Percentiles rank a stretch among this genome's conserved stretches.
Evolutionary conservation across 495 filamentous ascomycete species (phyloP).

Genomic region (Xylaria palmicola): DNA sequence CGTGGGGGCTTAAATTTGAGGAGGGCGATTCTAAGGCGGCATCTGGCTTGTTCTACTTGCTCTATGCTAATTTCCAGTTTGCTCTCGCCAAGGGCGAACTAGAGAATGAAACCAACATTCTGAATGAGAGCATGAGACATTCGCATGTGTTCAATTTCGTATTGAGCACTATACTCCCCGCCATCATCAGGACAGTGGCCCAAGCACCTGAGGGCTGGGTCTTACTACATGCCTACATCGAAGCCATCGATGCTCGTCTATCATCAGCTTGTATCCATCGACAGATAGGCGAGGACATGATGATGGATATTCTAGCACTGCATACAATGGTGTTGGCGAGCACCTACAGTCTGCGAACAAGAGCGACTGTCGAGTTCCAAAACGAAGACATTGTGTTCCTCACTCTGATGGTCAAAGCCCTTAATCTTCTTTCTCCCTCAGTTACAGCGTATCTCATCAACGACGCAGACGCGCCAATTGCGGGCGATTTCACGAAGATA

Average conservation of each 20-base stretch:
- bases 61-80: constrained; percentile 51
- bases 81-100: constrained; percentile 43
- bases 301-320: constrained; percentile 22
- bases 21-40: constrained; percentile 42
- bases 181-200: constrained; percentile 33
- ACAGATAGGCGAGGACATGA: constrained; percentile 25
- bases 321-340: constrained; percentile 20
- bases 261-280: constrained; percentile 24
- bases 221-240: constrained; percentile 40
- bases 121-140: constrained; percentile 41
- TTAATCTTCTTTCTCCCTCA: constrained; percentile 28
- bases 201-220: constrained; percentile 28
- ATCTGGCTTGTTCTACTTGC: constrained; percentile 49
- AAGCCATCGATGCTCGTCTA: constrained; percentile 29
- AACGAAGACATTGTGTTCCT: constrained; percentile 19
- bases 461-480: constrained; percentile 18
- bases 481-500: constrained; percentile 6
- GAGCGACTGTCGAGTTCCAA: constrained; percentile 5
- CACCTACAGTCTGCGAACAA: constrained; percentile 9
- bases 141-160: constrained; percentile 42
- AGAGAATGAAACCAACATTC: constrained; percentile 36
- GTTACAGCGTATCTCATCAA: constrained; percentile 27
- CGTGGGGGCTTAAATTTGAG: constrained; percentile 47
- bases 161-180: constrained; percentile 43
- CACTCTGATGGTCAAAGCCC: constrained; percentile 15